A percentile compares a stretch with the other conserved stretches of the same genome.
Evolutionary conservation across 2,329 filamentous ascomycete species (phyloP).

Genomic region (Alternaria conjuncta): DNA sequence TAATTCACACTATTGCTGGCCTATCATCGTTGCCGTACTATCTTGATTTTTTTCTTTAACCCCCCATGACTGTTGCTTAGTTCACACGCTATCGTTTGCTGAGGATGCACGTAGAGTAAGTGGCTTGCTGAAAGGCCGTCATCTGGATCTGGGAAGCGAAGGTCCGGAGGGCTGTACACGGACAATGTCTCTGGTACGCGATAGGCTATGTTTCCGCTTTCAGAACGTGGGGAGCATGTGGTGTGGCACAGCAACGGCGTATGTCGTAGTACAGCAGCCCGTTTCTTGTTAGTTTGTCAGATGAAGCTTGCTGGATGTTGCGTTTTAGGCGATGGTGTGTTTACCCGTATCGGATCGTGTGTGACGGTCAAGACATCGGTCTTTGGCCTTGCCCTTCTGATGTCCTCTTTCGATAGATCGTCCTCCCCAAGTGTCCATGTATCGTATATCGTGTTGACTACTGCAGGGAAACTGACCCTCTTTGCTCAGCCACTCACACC

Average conservation of each 20-base stretch:
- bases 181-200: neutral
- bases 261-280: neutral
- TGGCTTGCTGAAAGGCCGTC: neutral
- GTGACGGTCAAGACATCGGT: neutral
- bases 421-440: neutral
- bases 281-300: neutral
- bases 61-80: neutral
- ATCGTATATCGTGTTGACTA: neutral
- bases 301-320: neutral
- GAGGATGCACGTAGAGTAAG: neutral
- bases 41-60: neutral
- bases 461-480: neutral
- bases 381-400: neutral
- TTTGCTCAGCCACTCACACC: neutral
- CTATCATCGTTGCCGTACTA: neutral
- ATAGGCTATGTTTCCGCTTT: constrained; percentile 3
- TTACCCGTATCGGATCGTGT: neutral
- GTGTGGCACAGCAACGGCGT: neutral
- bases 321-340: neutral
- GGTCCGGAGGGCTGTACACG: neutral
- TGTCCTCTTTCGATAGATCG: neutral
- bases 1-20: neutral
- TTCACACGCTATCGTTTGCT: neutral
- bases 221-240: neutral
- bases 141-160: neutral